Base-by-base conservation (phyloP, 768 basidiomycete species). In the Mycena vulgaris region DNA sequence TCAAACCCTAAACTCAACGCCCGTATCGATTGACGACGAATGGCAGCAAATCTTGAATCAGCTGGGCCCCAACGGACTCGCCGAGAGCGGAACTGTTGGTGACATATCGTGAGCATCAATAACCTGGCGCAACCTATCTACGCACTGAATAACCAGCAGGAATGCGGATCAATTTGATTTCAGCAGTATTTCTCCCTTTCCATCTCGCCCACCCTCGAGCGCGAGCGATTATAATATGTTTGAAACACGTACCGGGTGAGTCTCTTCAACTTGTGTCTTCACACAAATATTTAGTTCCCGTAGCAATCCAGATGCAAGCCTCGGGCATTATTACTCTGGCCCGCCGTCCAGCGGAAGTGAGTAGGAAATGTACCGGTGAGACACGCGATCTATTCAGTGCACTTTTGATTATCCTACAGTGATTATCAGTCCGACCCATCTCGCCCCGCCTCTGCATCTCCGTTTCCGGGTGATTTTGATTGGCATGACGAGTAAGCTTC, bases 171-270 rank as follows among this genome's bases (percentile, higher is more conserved):
- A 57, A 57, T 57, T 60, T 30, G 58, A 60, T 19, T 60, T 60
- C n/a, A 23, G 47, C 42, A 60, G 45, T 47, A 42, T 63, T 31
- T 63, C 47, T 63, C 23, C 47, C 48, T 17, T 49, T n/a, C 60
- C 60, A 21, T 62, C 60, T 47, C 60, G 60, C 60, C 60, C 60
- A 49, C 48, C 60, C 39, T 62, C 61, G 27, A 63, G 61, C 45
- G 61, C 61, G 23, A 63, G 48, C 25, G 49, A 63, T 49, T 63
- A 49, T 52, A 63, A 48, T 17, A 48, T 63, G 33, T 63, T 60
- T 31, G 58, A 60, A 19, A 25, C 23, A 27, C 55, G n/a, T 40
- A 1, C 30, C 11, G 19, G 21, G 52, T 21, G 23, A 42, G 56
- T 57, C 2, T 39, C 35, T 57, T 31, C 31, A 47, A n/a, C 19